Conservation (phyloP, 768 basidiomycete species). For the Rhizopogon sp. region DNA sequence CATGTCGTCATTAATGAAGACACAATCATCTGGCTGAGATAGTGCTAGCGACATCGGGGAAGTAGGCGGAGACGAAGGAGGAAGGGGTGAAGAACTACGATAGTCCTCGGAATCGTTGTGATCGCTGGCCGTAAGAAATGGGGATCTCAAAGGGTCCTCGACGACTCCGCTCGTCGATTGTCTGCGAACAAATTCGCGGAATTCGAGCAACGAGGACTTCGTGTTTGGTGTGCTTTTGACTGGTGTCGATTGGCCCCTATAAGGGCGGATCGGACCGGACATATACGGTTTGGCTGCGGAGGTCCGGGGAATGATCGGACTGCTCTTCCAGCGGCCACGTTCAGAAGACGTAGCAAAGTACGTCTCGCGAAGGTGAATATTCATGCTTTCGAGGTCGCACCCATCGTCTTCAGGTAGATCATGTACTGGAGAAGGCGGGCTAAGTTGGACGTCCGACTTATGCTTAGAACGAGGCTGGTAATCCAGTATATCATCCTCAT, state of each 20-base stretch:
- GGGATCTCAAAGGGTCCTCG: not conserved
- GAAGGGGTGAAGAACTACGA: constrained; percentile 19
- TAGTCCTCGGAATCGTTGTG: constrained; percentile 12
- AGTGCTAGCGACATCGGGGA: constrained; percentile 37
- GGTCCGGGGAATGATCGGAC: constrained; percentile 33
- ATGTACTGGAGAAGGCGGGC: not conserved
- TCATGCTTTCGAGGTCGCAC: constrained; percentile 27
- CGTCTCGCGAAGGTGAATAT: constrained; percentile 38
- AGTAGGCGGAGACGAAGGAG: constrained; percentile 40
- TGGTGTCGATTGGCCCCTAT: constrained; percentile 19
- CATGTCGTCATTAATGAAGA: constrained; percentile 4
- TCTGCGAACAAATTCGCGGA: constrained; percentile 1
- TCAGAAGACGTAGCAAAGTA: constrained; percentile 54
- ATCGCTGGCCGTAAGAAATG: constrained; percentile 6
- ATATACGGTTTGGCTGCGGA: constrained; percentile 6
- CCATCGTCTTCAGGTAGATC: constrained; percentile 15
- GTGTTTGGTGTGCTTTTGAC: constrained; percentile 6
- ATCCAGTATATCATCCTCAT: not conserved
- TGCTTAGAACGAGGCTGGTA: not conserved
- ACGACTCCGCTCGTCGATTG: not conserved
- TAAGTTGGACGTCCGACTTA: not conserved
- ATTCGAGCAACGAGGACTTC: constrained; percentile 2
- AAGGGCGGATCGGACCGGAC: constrained; percentile 17
- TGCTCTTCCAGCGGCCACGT: constrained; percentile 53
- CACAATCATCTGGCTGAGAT: constrained; percentile 24